Percentiles rank a stretch among this genome's conserved stretches.
phyloP scores from a whole-genome alignment of 2,329 filamentous ascomycete genomes.

The Botrytis aclada region DNA sequence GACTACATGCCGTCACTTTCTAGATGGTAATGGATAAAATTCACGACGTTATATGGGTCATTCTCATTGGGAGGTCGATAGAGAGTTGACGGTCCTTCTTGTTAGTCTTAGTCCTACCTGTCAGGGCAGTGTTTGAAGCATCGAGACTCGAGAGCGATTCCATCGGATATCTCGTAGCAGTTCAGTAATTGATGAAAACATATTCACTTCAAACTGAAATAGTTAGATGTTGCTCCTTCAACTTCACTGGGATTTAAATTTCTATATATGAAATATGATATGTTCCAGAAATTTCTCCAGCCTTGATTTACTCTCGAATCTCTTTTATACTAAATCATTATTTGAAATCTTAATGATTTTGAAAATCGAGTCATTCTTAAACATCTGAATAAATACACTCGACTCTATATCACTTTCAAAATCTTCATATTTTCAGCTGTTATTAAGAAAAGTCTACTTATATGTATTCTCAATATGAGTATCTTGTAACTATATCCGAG shows the following conservation, averaged over 20 bases:
- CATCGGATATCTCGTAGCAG: not conserved
- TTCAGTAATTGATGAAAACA: not conserved
- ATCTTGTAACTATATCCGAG: not conserved
- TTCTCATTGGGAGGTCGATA: not conserved
- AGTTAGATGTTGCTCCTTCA: not conserved
- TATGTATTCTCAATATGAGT: not conserved
- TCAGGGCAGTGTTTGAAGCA: not conserved
- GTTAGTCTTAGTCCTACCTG: not conserved
- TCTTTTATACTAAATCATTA: not conserved
- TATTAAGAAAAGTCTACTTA: not conserved
- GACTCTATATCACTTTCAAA: not conserved
- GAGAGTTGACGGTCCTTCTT: not conserved
- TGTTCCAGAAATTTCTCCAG: not conserved
- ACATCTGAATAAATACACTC: not conserved
- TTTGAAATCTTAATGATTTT: not conserved
- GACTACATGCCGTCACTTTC: not conserved
- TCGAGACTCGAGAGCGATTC: not conserved
- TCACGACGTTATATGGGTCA: not conserved
- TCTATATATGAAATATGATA: not conserved
- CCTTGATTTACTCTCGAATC: not conserved
- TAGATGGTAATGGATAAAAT: not conserved
- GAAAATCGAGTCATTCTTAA: not conserved
- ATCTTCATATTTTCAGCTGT: not conserved
- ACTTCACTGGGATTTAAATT: not conserved
- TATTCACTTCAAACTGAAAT: not conserved